Conservation (phyloP, 805 yeast species). For the Myxozyma melibiosi region DNA sequence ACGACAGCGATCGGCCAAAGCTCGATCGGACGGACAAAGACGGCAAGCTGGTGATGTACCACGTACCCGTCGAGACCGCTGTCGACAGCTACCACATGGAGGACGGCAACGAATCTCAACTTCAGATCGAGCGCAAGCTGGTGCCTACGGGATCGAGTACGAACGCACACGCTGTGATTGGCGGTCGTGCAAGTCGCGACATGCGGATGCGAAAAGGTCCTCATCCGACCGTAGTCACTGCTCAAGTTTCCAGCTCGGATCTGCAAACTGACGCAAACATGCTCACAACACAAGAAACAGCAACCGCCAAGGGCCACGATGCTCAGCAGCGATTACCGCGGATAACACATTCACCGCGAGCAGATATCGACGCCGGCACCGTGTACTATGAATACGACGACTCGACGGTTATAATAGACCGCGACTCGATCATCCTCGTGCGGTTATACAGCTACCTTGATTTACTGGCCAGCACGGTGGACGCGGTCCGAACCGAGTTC, state of each 20-base stretch:
- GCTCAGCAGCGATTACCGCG: background rate
- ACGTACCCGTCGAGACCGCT: constrained; percentile 15
- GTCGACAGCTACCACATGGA: background rate
- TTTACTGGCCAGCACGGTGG: background rate
- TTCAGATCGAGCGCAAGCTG: background rate
- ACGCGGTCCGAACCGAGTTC: background rate
- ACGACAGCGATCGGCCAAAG: background rate
- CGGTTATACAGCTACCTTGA: background rate
- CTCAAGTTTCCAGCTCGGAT: background rate
- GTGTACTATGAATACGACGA: constrained; percentile 10
- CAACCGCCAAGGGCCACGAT: background rate
- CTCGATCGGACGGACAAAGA: background rate
- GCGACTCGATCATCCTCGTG: constrained; percentile 16
- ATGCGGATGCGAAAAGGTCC: constrained; percentile 9
- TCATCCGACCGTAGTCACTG: constrained; percentile 10
- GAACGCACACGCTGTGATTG: constrained; percentile 13
- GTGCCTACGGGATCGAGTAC: constrained; percentile 13
- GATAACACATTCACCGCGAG: constrained; percentile 16
- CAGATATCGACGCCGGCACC: background rate
- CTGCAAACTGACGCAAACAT: background rate
- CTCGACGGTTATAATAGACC: constrained; percentile 15
- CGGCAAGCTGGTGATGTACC: constrained; percentile 5
- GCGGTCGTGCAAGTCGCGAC: constrained; percentile 24
- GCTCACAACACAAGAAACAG: background rate
- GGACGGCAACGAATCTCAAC: background rate